A percentile compares a stretch with the other conserved stretches of the same genome.
These are phyloP conservation scores for Fusarium sublunatum DNA, from an alignment of 2,329 filamentous ascomycete species.

Conservation along the genomic window DNA sequence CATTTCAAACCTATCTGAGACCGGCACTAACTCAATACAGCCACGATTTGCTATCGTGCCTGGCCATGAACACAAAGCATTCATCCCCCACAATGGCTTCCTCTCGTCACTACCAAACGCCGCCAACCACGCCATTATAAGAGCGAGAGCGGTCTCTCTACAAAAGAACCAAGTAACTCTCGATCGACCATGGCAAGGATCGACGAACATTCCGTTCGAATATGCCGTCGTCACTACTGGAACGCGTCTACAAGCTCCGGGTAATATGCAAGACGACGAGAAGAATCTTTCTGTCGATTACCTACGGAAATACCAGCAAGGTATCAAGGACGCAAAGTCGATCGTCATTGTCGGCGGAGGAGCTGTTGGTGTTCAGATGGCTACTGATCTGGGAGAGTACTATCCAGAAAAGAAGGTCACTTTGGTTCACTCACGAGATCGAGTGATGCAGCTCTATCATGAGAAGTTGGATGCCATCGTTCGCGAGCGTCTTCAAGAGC, in stretches of 20 bases:
- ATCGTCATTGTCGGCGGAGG: slow-evolving; percentile 45
- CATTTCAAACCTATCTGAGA: accelerated
- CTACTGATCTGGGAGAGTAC: slow-evolving; percentile 41
- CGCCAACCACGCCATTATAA: slow-evolving; percentile 35
- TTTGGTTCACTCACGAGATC: slow-evolving; percentile 40
- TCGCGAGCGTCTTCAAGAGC: slow-evolving; percentile 31
- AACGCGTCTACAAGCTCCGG: slow-evolving; percentile 39
- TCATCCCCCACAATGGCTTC: slow-evolving; percentile 58
- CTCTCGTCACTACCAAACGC: slow-evolving; percentile 36
- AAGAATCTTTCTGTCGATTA: slow-evolving; percentile 39
- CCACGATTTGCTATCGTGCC: slow-evolving; percentile 59
- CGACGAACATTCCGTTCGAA: slow-evolving; percentile 39
- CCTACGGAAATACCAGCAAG: slow-evolving; percentile 39
- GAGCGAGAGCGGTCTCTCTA: slow-evolving; percentile 30
- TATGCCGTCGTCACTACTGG: slow-evolving; percentile 41
- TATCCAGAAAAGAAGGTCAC: slow-evolving; percentile 43
- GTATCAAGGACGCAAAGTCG: slow-evolving; percentile 30
- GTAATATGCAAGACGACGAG: slow-evolving; percentile 42
- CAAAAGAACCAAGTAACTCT: slow-evolving; percentile 38
- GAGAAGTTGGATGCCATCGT: slow-evolving; percentile 42
- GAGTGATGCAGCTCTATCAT: slow-evolving; percentile 43
- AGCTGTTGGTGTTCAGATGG: slow-evolving; percentile 45
- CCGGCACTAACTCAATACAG: slow-evolving; percentile 8
- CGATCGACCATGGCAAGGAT: slow-evolving; percentile 42
- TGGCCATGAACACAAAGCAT: slow-evolving; percentile 59